Conservation (phyloP, 768 basidiomycete genomes). For the Termitomyces sp. region DNA sequence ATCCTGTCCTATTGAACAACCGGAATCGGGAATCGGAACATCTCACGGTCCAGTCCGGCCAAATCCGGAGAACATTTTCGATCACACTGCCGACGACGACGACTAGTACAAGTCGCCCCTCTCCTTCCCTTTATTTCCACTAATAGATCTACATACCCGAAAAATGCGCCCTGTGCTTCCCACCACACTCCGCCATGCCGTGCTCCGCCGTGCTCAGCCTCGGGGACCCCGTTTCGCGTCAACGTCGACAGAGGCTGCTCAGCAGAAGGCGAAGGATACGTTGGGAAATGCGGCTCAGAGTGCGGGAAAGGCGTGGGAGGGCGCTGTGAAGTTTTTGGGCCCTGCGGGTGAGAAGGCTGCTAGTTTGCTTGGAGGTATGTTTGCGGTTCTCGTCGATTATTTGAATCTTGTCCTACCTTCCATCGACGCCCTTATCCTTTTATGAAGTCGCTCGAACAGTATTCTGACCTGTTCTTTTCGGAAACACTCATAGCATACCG, state of each 20-base stretch:
- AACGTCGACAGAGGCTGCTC: constrained; percentile 43
- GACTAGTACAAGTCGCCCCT: neutral
- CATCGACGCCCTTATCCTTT: no score
- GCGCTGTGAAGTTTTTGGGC: constrained; percentile 43
- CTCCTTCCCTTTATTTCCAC: constrained; percentile 4
- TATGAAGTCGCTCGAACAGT: no score
- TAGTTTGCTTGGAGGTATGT: constrained; percentile 47
- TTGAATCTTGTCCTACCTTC: constrained; percentile 1
- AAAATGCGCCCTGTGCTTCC: constrained; percentile 26
- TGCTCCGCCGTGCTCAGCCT: constrained; percentile 17
- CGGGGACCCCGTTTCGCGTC: constrained; percentile 31
- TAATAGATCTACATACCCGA: constrained; percentile 6
- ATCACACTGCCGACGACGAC: constrained; percentile 7
- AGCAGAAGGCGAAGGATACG: constrained; percentile 72
- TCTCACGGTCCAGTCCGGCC: constrained; percentile 10
- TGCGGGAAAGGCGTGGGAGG: constrained; percentile 50
- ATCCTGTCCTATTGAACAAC: neutral
- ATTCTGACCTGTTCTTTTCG: neutral
- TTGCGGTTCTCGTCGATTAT: neutral
- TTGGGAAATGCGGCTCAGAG: constrained; percentile 56
- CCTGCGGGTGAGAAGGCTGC: constrained; percentile 51
- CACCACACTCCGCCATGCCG: constrained; percentile 28
- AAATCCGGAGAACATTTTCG: constrained; percentile 19
- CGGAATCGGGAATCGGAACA: constrained; percentile 11
- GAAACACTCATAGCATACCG: constrained; percentile 55